Conservation (phyloP, 495 filamentous ascomycete species). For the Neurospora sp. region DNA sequence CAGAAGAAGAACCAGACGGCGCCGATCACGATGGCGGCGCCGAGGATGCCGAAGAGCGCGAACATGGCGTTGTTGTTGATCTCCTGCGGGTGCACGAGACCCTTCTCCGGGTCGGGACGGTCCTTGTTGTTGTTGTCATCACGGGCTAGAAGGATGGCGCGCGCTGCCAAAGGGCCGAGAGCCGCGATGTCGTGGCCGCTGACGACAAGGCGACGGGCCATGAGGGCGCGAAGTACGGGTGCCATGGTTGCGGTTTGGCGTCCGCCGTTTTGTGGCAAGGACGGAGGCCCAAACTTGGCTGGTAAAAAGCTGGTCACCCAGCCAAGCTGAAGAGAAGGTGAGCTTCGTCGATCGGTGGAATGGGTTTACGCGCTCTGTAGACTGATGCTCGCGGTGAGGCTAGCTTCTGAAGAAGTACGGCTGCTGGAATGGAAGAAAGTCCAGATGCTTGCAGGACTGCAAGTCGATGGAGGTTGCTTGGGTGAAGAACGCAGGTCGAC, state of each 20-base stretch:
- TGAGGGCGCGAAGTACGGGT: constrained; percentile 16
- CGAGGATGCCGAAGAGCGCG: constrained; percentile 76
- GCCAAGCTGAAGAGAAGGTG: constrained; percentile 9
- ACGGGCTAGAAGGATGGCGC: constrained; percentile 28
- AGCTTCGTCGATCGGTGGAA: neutral
- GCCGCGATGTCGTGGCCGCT: constrained; percentile 9
- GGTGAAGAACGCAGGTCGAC: neutral
- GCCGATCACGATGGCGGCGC: constrained; percentile 62
- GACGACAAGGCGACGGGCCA: constrained; percentile 2
- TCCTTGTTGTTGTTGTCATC: constrained; percentile 8
- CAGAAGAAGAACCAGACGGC: constrained; percentile 98
- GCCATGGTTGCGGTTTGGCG: constrained; percentile 15
- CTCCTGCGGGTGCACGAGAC: constrained; percentile 49
- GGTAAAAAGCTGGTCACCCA: constrained; percentile 17
- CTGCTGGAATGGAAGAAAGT: neutral
- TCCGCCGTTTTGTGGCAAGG: neutral
- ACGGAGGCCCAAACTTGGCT: constrained; percentile 7
- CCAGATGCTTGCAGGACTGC: neutral
- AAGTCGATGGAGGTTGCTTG: neutral
- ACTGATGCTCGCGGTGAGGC: neutral
- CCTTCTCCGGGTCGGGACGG: constrained; percentile 28
- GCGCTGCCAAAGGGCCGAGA: constrained; percentile 34
- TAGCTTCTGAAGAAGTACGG: neutral
- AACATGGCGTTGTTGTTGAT: constrained; percentile 82
- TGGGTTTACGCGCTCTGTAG: neutral